Conservation (phyloP, 2,329 filamentous ascomycete species). For the Plenodomus biglobosus region DNA sequence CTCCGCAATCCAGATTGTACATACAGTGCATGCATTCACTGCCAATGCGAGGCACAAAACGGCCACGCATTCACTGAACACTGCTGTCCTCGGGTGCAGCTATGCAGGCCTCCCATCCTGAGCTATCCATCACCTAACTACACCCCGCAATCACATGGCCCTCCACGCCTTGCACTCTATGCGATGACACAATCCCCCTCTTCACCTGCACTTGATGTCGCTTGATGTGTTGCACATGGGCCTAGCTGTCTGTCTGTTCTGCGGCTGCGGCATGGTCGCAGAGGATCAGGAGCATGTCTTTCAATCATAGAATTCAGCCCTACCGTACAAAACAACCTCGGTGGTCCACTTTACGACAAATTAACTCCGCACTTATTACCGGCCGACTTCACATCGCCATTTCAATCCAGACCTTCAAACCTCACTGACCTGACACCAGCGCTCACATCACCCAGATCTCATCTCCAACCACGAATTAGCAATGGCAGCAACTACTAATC, state of each 20-base stretch:
- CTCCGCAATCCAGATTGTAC: no score
- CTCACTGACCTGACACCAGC: background rate
- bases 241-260: no score
- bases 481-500: conserved; percentile 42
- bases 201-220: background rate
- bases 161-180: background rate
- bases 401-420: background rate
- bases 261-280: no score
- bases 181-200: background rate
- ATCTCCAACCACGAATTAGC: background rate
- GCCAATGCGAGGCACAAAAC: no score
- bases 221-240: background rate
- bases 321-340: no score
- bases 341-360: background rate
- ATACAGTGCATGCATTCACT: no score
- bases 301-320: no score
- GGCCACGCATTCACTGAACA: no score
- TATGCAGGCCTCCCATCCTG: background rate
- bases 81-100: background rate
- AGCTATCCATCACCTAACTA: background rate
- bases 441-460: background rate
- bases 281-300: no score
- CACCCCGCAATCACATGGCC: background rate
- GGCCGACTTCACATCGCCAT: background rate
- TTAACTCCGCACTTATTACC: background rate